These are phyloP conservation scores for Epichloe elymi DNA, from an alignment of 2,329 filamentous ascomycete species.

Conservation along the genomic window DNA sequence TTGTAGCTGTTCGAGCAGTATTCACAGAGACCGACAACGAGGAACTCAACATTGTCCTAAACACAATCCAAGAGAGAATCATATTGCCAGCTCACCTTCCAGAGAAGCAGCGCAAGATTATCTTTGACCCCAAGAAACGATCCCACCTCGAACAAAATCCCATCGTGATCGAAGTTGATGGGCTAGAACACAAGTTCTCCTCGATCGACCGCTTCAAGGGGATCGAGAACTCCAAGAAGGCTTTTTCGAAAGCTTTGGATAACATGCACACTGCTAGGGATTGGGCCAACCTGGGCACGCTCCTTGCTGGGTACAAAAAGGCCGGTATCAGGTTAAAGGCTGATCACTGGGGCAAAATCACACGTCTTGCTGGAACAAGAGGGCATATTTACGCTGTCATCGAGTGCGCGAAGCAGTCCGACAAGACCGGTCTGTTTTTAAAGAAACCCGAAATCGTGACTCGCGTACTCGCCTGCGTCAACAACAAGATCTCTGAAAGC, in stretches of 20 bases:
- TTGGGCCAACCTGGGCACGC: conserved; percentile 37
- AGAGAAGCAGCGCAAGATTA: conserved; percentile 35
- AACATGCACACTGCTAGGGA: conserved; percentile 36
- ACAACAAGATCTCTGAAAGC: conserved; percentile 26
- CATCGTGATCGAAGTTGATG: conserved; percentile 45
- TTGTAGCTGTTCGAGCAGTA: conserved; percentile 22
- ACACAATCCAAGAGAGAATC: conserved; percentile 41
- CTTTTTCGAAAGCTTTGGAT: conserved; percentile 24
- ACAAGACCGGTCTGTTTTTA: conserved; percentile 33
- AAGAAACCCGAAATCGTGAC: conserved; percentile 25
- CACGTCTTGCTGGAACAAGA: conserved; percentile 26
- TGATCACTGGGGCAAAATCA: conserved; percentile 24
- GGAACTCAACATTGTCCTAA: conserved; percentile 40
- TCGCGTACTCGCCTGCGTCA: conserved; percentile 16
- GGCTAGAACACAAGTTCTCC: conserved; percentile 38
- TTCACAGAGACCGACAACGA: conserved; percentile 39
- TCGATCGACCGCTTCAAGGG: conserved; percentile 29
- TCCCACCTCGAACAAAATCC: conserved; percentile 39
- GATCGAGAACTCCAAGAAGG: conserved; percentile 28
- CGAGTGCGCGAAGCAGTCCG: conserved; percentile 33
- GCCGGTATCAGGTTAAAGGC: conserved; percentile 25
- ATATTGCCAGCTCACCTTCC: conserved; percentile 50
- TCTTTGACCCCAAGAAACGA: conserved; percentile 35
- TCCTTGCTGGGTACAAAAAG: conserved; percentile 37
- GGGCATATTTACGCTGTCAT: conserved; percentile 33